Percentiles rank a stretch among this genome's conserved stretches.
These are phyloP conservation scores for Penicillium olsonii DNA, from an alignment of 2,329 filamentous ascomycete species.

Conservation along the genomic window DNA sequence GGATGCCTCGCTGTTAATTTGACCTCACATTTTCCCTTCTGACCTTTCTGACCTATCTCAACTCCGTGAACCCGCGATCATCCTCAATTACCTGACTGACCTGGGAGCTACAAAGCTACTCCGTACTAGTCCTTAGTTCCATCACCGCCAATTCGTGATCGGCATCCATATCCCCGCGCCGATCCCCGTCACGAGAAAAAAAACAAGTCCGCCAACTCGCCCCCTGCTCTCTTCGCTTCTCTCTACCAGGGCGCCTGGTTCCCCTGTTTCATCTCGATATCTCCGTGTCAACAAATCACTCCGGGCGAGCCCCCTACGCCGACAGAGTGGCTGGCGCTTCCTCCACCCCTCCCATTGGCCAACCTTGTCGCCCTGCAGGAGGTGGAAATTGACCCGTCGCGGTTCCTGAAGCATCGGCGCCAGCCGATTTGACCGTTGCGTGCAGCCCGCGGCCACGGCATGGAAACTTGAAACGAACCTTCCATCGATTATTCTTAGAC, in stretches of 20 bases:
- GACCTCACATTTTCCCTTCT: conserved; percentile 1
- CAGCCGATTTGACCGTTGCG: conserved; percentile 1
- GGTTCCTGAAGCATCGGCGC: conserved; percentile 24
- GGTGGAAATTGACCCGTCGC: conserved; percentile 19
- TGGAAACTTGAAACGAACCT: conserved; percentile 20
- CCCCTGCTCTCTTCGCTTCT: conserved; percentile 2
- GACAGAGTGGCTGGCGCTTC: conserved; percentile 22
- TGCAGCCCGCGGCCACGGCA: background rate
- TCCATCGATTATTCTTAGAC: conserved; percentile 22
- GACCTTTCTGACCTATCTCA: background rate
- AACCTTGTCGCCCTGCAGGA: conserved; percentile 18
- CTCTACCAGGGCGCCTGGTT: background rate
- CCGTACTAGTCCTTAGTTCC: too few relatives aligned
- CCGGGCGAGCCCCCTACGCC: conserved; percentile 19
- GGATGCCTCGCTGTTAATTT: conserved; percentile 13
- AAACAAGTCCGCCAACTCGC: conserved; percentile 11
- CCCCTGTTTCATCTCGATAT: background rate
- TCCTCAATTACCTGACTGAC: background rate
- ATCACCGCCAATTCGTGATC: conserved; percentile 18
- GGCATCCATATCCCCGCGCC: conserved; percentile 23
- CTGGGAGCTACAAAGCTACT: background rate
- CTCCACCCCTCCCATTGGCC: conserved; percentile 19
- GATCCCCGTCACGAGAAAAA: conserved; percentile 20
- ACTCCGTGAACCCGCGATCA: background rate
- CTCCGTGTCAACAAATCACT: conserved; percentile 2